Evolutionary conservation across 116 monocot species (phyloP).

Genomic region (Dioscorea cayenensis): DNA sequence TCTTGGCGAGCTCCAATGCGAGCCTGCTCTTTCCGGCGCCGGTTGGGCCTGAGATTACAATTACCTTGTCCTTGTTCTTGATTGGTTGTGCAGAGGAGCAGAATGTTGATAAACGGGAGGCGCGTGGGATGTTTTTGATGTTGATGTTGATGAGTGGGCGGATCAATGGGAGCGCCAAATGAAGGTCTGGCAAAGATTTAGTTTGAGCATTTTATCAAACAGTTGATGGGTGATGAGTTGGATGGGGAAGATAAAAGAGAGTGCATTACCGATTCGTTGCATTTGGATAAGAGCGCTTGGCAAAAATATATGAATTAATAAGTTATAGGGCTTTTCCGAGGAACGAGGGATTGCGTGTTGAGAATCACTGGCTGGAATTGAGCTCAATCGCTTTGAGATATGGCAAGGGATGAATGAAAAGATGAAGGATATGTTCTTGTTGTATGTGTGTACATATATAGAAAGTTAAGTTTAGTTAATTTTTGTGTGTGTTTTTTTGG

Average conservation of each 20-base stretch:
- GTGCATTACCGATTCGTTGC: background rate
- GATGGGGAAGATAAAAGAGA: background rate
- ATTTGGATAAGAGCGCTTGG: background rate
- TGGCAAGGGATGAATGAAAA: too few species aligned
- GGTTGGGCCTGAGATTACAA: conserved; percentile 89
- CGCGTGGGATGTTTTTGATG: background rate
- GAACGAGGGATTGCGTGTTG: too few species aligned
- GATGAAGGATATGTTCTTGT: too few species aligned
- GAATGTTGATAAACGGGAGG: background rate
- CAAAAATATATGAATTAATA: too few species aligned
- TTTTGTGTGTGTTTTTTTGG: too few species aligned
- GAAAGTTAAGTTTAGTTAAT: too few species aligned
- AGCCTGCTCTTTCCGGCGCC: conserved; percentile 83
- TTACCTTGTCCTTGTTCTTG: conserved; percentile 47
- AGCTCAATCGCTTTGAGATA: too few species aligned
- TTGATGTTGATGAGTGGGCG: too few species aligned
- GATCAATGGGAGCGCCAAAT: background rate
- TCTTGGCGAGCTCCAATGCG: conserved; percentile 69
- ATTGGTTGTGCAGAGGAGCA: background rate
- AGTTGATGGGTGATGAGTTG: background rate
- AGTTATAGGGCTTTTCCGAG: too few species aligned
- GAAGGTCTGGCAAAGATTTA: background rate
- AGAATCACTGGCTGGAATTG: too few species aligned
- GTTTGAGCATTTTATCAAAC: background rate
- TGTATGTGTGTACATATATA: too few species aligned